A percentile compares a stretch with the other conserved stretches of the same genome.
Conservation (phyloP, 164 flowering plant genomes). For the Amborella trichopoda region DNA sequence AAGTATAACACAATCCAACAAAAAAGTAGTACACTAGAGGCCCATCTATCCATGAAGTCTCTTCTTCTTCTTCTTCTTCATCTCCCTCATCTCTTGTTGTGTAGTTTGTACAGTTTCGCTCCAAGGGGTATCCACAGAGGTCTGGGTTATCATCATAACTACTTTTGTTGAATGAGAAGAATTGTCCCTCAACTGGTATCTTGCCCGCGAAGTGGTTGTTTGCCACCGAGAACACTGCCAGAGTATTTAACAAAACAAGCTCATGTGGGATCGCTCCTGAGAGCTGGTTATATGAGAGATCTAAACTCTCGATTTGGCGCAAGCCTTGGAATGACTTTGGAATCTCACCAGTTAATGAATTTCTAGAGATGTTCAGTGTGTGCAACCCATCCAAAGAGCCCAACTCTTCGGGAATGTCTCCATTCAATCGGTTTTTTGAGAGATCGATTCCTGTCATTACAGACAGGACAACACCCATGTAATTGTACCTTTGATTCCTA, state of each 20-base stretch:
- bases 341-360: conserved; percentile 2
- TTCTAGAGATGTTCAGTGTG: conserved; percentile 4
- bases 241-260: neutral
- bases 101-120: neutral
- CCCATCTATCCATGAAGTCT: too few species aligned
- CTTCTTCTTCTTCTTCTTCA: neutral
- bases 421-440: neutral
- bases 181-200: neutral
- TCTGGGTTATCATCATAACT: conserved; percentile 1
- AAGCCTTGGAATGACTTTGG: neutral
- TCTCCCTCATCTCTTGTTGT: neutral
- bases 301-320: conserved; percentile 3
- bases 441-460: conserved; percentile 5
- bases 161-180: neutral
- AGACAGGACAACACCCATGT: neutral
- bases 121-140: conserved; percentile 4
- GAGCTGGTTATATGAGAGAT: conserved; percentile 5
- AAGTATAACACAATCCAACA: too few species aligned
- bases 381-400: neutral
- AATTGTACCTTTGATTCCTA: neutral
- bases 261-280: conserved; percentile 1
- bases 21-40: too few species aligned
- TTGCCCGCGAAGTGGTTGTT: neutral
- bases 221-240: neutral
- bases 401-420: conserved; percentile 2